These are phyloP conservation scores for Sphagnurus paluster DNA, from an alignment of 1,284 basidiomycete genomes.

Conservation along the genomic window DNA sequence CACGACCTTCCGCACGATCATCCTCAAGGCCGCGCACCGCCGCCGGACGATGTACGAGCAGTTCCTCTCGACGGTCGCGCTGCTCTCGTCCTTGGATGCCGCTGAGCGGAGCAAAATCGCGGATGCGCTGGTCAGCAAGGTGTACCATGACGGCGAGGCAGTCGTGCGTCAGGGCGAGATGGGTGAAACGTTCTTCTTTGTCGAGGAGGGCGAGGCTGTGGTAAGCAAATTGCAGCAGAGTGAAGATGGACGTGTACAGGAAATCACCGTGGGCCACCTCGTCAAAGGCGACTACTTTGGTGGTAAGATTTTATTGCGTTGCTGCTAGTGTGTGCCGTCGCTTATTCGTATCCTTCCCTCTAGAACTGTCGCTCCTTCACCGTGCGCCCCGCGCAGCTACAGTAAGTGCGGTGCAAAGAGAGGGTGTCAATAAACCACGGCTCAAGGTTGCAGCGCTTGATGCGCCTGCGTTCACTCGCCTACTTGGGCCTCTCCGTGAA, in stretches of 20 bases:
- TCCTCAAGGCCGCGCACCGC: slow-evolving; percentile 84
- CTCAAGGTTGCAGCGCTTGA: slow-evolving; percentile 93
- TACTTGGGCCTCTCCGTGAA: slow-evolving; percentile 88
- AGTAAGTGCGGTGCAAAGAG: slow-evolving; percentile 76
- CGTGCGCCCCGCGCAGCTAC: slow-evolving; percentile 89
- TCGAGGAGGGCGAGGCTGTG: slow-evolving; percentile 90
- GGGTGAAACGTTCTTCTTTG: slow-evolving; percentile 96
- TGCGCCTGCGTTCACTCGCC: slow-evolving; percentile 90
- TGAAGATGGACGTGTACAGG: slow-evolving; percentile 60
- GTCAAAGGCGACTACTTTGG: slow-evolving; percentile 98
- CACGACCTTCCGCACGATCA: slow-evolving; percentile 98
- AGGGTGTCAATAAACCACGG: slow-evolving; percentile 49
- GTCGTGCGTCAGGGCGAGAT: slow-evolving; percentile 93
- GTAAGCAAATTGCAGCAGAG: slow-evolving; percentile 76
- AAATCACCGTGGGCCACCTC: slow-evolving; percentile 74
- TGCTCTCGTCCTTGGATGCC: slow-evolving; percentile 83
- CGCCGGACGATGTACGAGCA: slow-evolving; percentile 94
- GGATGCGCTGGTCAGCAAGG: slow-evolving; percentile 87
- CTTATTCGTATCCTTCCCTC: slow-evolving; percentile 11
- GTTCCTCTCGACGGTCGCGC: slow-evolving; percentile 90
- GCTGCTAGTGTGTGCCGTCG: slow-evolving; percentile 7
- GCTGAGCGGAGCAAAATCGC: slow-evolving; percentile 96
- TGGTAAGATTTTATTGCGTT: slow-evolving; percentile 51
- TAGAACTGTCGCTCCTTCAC: slow-evolving; percentile 82
- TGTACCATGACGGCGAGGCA: slow-evolving; percentile 81